These are phyloP conservation scores for Lipomyces spencermartinsiae DNA, from an alignment of 805 yeast genomes.

Conservation along the genomic window DNA sequence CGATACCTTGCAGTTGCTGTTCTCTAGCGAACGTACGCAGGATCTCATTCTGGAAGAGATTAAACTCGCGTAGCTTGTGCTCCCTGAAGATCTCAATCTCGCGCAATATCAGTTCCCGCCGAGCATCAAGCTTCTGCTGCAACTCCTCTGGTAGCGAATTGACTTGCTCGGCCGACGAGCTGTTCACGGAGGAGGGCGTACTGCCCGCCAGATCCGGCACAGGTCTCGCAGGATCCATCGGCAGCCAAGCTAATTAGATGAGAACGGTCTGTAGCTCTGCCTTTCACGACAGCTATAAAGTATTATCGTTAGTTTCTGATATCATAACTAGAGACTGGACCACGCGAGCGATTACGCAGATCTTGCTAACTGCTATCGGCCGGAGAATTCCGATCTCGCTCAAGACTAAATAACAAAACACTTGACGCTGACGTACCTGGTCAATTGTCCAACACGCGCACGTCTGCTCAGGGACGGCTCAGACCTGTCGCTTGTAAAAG, in stretches of 20 bases:
- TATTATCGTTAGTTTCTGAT: neutral
- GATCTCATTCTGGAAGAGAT: conserved; percentile 25
- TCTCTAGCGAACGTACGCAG: conserved; percentile 10
- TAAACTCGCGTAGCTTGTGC: conserved; percentile 29
- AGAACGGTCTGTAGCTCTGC: neutral
- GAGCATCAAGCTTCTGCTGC: conserved; percentile 26
- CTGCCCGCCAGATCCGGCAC: neutral
- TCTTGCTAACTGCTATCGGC: no score
- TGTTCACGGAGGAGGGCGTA: neutral
- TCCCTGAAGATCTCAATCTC: conserved; percentile 30
- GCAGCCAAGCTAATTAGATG: neutral
- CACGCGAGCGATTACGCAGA: no score
- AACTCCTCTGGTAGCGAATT: conserved; percentile 17
- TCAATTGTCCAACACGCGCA: neutral
- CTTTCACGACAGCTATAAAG: neutral
- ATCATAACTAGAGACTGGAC: no score
- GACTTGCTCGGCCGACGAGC: neutral
- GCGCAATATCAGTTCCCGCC: conserved; percentile 20
- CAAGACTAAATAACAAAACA: neutral
- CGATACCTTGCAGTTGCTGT: conserved; percentile 12
- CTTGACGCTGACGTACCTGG: neutral
- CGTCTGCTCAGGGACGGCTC: neutral
- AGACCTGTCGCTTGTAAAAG: neutral
- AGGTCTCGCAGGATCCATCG: neutral
- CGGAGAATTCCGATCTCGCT: neutral